Evolutionary conservation across 176 grass and related monocot genomes (phyloP).

Genomic region (Paspalum vaginatum): DNA sequence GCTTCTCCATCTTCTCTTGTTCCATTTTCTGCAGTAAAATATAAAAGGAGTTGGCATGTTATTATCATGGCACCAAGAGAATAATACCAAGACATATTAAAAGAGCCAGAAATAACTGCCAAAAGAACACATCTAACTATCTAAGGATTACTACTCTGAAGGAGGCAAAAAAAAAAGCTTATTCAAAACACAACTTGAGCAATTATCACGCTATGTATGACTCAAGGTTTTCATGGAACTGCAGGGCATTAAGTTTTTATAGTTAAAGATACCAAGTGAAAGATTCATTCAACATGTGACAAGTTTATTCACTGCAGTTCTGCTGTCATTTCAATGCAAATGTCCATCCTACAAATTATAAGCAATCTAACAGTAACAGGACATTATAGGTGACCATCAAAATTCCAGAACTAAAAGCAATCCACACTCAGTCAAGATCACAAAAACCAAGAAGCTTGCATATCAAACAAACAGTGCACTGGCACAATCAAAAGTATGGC

Average conservation of each 20-base stretch:
- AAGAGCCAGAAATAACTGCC: not conserved
- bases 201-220: not conserved
- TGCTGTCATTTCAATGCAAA: not conserved
- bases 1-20: conserved; percentile 80
- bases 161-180: conserved; percentile 22
- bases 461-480: not conserved
- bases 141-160: conserved; percentile 4
- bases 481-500: not conserved
- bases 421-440: not conserved
- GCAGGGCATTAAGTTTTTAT: not conserved
- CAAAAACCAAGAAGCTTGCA: not conserved
- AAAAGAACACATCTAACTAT: not conserved
- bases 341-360: not conserved
- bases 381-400: not conserved
- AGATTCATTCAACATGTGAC: not conserved
- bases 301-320: not conserved
- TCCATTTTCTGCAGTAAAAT: conserved; percentile 80
- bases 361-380: not conserved
- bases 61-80: not conserved
- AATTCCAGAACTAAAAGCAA: not conserved
- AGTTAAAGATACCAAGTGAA: not conserved
- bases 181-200: not conserved
- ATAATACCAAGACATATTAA: not conserved
- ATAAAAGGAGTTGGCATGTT: not conserved
- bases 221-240: not conserved